A percentile compares a stretch with the other conserved stretches of the same genome.
Conservation (phyloP, 139 green algal genomes). For the Mesostigma viride region DNA sequence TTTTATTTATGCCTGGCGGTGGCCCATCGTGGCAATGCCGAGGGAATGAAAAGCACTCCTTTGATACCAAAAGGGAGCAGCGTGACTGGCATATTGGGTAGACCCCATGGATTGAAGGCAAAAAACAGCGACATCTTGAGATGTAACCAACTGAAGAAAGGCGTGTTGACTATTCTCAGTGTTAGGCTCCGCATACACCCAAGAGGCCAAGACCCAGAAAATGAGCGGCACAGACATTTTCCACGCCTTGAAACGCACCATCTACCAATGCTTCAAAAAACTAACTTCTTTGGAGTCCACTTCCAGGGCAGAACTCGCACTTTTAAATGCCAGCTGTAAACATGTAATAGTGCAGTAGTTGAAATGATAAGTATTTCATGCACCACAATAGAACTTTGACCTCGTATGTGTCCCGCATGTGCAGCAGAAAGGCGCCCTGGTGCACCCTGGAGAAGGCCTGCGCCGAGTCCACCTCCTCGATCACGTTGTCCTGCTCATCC, state of each 20-base stretch:
- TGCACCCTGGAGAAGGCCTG: constrained; percentile 1
- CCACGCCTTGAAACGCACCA: not conserved
- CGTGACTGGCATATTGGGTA: no score
- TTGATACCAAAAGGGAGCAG: no score
- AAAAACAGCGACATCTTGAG: no score
- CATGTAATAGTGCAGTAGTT: not conserved
- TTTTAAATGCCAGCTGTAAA: not conserved
- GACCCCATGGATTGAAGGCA: no score
- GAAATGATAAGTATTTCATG: not conserved
- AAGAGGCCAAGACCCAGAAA: no score
- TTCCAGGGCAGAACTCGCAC: not conserved
- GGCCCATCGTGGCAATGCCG: no score
- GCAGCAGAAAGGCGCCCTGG: not conserved
- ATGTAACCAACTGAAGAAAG: no score
- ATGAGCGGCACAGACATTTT: no score
- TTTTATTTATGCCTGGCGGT: no score
- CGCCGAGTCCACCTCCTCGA: constrained; percentile 14
- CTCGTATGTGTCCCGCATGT: constrained; percentile 12
- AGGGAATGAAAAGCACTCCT: no score
- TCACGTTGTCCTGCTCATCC: constrained; percentile 1
- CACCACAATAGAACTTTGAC: not conserved
- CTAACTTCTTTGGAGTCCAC: not conserved
- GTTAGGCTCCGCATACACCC: no score
- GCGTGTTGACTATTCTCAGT: no score
- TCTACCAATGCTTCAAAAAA: not conserved